These are phyloP conservation scores for Cylindrodendrum hubeiense DNA, from an alignment of 2,329 filamentous ascomycete species.

Conservation along the genomic window DNA sequence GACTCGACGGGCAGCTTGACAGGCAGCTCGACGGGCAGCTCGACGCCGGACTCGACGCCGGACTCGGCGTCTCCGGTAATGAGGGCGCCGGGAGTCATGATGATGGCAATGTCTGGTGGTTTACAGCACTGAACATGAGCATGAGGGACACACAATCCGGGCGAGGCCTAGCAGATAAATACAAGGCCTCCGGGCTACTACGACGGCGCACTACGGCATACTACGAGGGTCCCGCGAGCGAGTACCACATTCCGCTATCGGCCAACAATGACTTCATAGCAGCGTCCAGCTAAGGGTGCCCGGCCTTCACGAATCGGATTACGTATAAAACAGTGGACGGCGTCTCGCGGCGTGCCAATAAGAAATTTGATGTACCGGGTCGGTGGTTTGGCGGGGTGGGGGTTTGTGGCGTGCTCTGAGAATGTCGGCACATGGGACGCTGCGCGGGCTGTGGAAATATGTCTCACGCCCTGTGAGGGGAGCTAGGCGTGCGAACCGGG, in stretches of 20 bases:
- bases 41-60: conserved; percentile 11
- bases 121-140: conserved; percentile 10
- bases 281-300: background rate
- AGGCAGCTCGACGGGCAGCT: too few relatives aligned
- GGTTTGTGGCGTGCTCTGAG: conserved; percentile 4
- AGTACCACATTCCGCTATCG: conserved; percentile 31
- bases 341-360: background rate
- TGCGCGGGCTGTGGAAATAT: background rate
- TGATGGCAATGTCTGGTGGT: conserved; percentile 10
- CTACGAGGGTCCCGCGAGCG: background rate
- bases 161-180: background rate
- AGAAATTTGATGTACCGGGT: conserved; percentile 15
- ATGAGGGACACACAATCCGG: background rate
- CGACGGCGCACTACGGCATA: background rate
- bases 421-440: background rate
- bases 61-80: background rate
- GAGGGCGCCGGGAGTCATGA: conserved; percentile 32
- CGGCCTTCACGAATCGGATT: conserved; percentile 35
- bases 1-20: too few relatives aligned
- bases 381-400: conserved; percentile 21
- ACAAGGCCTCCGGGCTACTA: background rate
- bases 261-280: conserved; percentile 4
- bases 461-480: background rate
- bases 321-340: conserved; percentile 33
- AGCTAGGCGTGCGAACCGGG: too few relatives aligned